Conservation (phyloP, 768 basidiomycete species). For the Serendipita sp. region DNA sequence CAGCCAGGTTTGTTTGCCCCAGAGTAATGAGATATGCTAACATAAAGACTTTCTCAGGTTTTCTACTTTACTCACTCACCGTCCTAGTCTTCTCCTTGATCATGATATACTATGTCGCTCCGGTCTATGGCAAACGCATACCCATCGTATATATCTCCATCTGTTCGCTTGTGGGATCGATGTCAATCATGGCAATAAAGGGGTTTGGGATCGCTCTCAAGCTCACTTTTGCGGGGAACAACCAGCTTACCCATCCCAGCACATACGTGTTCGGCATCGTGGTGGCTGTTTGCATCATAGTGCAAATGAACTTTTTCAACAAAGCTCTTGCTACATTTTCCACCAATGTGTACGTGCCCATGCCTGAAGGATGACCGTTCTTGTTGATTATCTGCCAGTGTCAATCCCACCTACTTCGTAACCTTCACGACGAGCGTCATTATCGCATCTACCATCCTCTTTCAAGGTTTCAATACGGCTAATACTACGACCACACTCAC, state of each 20-base stretch:
- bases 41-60: constrained; percentile 31
- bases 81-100: constrained; percentile 65
- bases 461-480: constrained; percentile 92
- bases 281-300: constrained; percentile 67
- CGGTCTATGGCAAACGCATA: constrained; percentile 71
- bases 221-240: constrained; percentile 80
- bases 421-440: constrained; percentile 90
- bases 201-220: constrained; percentile 96
- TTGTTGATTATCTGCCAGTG: constrained; percentile 29
- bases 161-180: constrained; percentile 87
- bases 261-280: constrained; percentile 92
- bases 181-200: constrained; percentile 99
- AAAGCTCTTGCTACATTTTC: constrained; percentile 94
- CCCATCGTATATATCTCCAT: constrained; percentile 91
- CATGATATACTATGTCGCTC: constrained; percentile 78
- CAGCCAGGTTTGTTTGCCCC: constrained; percentile 50
- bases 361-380: neutral
- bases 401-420: constrained; percentile 97
- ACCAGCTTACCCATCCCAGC: constrained; percentile 85
- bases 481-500: constrained; percentile 69
- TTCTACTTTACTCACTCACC: constrained; percentile 77
- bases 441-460: constrained; percentile 86
- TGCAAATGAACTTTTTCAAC: constrained; percentile 96
- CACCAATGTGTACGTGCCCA: constrained; percentile 73
- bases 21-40: constrained; percentile 14